Evolutionary conservation across 2,329 filamentous ascomycete species (phyloP).

Genomic region (Ophiostoma fasciatum): DNA sequence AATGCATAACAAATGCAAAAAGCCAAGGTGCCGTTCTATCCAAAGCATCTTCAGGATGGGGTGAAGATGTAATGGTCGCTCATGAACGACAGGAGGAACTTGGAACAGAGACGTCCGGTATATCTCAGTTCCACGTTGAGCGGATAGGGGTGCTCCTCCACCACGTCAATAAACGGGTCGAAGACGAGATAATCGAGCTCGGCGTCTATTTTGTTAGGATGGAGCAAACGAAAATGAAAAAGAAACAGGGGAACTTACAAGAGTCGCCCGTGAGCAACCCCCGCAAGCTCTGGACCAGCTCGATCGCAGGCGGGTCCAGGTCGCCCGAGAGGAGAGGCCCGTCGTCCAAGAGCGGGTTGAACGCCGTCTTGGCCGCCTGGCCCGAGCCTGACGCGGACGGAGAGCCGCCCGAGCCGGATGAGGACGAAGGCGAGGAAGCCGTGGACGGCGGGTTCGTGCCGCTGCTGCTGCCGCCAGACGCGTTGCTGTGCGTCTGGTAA

Average conservation of each 20-base stretch:
- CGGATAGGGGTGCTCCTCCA: slow-evolving; percentile 30
- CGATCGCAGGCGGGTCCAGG: slow-evolving; percentile 29
- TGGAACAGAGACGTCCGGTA: slow-evolving; percentile 35
- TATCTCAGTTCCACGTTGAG: no score
- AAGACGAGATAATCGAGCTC: slow-evolving; percentile 29
- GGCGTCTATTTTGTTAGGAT: background rate
- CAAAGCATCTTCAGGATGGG: no score
- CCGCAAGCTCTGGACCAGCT: slow-evolving; percentile 31
- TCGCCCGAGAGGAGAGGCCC: slow-evolving; percentile 26
- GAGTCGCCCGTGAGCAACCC: slow-evolving; percentile 24
- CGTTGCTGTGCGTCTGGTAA: slow-evolving; percentile 34
- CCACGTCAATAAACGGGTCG: slow-evolving; percentile 30
- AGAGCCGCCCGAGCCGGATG: no score
- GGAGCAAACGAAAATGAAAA: background rate
- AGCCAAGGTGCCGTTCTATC: no score
- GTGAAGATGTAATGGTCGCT: slow-evolving; percentile 8
- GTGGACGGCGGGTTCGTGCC: no score
- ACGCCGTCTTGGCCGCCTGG: slow-evolving; percentile 19
- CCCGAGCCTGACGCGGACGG: no score
- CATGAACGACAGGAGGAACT: slow-evolving; percentile 38
- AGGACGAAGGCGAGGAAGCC: no score
- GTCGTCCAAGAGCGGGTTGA: slow-evolving; percentile 39
- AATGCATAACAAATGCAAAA: no score
- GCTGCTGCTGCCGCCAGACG: background rate
- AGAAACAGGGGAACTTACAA: slow-evolving; percentile 24